phyloP scores from a whole-genome alignment of 1,284 basidiomycete genomes.

The Irpex lacteus region DNA sequence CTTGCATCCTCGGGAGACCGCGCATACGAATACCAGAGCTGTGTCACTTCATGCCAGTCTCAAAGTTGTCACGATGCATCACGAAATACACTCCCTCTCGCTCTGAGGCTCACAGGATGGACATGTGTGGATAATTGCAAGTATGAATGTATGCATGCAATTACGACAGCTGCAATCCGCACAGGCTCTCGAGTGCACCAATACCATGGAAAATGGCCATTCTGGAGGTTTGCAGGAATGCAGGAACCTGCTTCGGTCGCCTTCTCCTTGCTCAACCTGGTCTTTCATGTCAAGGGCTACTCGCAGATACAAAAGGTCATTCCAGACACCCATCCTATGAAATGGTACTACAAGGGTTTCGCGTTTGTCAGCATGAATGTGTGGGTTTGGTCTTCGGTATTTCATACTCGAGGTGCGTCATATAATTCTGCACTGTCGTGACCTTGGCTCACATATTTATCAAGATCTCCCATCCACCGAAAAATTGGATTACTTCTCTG shows the following conservation, averaged over 20 bases:
- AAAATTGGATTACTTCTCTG: constrained; percentile 94
- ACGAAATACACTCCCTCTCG: constrained; percentile 34
- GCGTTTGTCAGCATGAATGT: constrained; percentile 80
- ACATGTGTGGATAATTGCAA: constrained; percentile 86
- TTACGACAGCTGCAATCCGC: constrained; percentile 64
- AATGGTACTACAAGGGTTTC: constrained; percentile 67
- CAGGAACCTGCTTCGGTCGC: constrained; percentile 94
- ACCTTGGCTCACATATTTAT: constrained; percentile 2
- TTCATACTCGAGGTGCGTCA: constrained; percentile 83
- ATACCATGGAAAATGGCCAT: constrained; percentile 97
- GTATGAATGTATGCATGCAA: constrained; percentile 84
- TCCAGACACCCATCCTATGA: constrained; percentile 65
- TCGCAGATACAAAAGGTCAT: constrained; percentile 48
- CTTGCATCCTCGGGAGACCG: constrained; percentile 33
- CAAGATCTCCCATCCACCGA: constrained; percentile 81
- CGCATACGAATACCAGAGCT: constrained; percentile 25
- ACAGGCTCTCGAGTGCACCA: constrained; percentile 57
- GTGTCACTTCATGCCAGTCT: constrained; percentile 26
- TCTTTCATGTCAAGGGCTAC: constrained; percentile 63
- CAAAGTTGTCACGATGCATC: constrained; percentile 15
- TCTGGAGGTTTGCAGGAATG: constrained; percentile 80
- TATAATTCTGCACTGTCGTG: constrained; percentile 1
- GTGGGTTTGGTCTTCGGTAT: constrained; percentile 92
- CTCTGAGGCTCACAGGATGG: constrained; percentile 63
- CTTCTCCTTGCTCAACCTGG: constrained; percentile 86